Base-by-base conservation (phyloP, 768 basidiomycete species). In the Amanita fuliginea region DNA sequence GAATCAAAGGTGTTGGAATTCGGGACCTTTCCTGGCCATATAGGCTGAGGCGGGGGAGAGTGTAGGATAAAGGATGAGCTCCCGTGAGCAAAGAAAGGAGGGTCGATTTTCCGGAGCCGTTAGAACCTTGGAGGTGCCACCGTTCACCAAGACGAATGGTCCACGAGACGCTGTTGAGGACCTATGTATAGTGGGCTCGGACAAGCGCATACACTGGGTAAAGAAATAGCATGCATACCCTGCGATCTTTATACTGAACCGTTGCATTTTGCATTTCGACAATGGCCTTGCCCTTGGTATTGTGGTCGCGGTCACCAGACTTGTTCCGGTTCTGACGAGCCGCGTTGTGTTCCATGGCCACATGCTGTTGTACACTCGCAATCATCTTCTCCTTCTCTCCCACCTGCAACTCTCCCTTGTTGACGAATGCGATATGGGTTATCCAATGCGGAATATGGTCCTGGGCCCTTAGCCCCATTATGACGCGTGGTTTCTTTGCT, bases 31-130 rank as follows among this genome's bases (percentile, higher is more conserved):
- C 28, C 13, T 43, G 49, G 13, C 36, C 34, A 21, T 35, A 45
- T 24, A 51, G 32, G 4, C 28, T 28, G 14, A 51, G 34, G 8
- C 81, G 81, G 24, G 70, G 68, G 39, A 72, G 71, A 55, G 89
- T 83, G 52, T 90, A 72, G 9, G 60, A 59, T 14, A 89, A 89
- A 0, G 95, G 95, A 63, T 98, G 95, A 60, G 95, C 92, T 21
- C 95, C 95, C 0, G 91, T 91, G 34, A 99, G 67, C 26, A 97
- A 64, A 14, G 94, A 82, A 18, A 97, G 73, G 5, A 97, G 81
- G 0, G 95, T 98, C 0, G 93, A 93, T 68, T 98, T 99, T 13
- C 95, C 95, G 0, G 90, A 92, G 40, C 95, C 95, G 60, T 98
- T 99, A 19, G 81, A 67, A 7, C 95, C 94, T 57, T 83, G 77